Base-by-base conservation (phyloP, 768 basidiomycete genomes). In the Amanita subjunquillea region DNA sequence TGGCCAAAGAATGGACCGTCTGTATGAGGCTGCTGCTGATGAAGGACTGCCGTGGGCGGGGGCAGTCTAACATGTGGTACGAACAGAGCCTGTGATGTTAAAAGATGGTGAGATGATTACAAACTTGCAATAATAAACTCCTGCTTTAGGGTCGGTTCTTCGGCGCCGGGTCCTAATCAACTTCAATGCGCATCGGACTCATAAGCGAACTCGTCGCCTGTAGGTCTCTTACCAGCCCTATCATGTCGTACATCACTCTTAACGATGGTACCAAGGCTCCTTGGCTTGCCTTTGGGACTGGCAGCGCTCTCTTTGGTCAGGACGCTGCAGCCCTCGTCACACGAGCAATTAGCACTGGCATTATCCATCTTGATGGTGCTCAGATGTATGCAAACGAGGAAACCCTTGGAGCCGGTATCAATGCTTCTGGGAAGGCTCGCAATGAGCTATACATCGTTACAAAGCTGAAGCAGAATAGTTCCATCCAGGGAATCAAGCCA, bases 331-430 rank as follows among this genome's bases (percentile, higher is more conserved):
- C 66, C 3, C 56, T 65, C 7, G 68, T 79, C 43, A 63, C 58
- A 36, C 54, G 62, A 20, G 83, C 84, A 17, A 76, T 85, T 48
- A 67, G 72, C n/a, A 72, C 67, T 43, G 78, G 78, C 2, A 72
- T 83, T 58, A 77, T 69, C 10, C 83, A 85, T 59, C 69, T 85
- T 15, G 83, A 85, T 59, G 76, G 79, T n/a, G 82, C 82, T 2
- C 81, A 83, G 60, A 48, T 66, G 48, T 85, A 85, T 62, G 53
- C 52, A 6, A 85, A 85, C 55, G 82, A 84, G 60, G 69, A 70
- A 1, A 68, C 68, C 1, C 67, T 82, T 15, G 80, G 78, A 0
- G 68, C 62, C 12, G 80, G 76, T 8, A 72, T 83, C 56, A 67
- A 66, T 48, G 69, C 67, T 2, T 74, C 78, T 3, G 73, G 74